Conservation (phyloP, 371 early-diverging fungal genomes). For the Fennellomyces sp. region DNA sequence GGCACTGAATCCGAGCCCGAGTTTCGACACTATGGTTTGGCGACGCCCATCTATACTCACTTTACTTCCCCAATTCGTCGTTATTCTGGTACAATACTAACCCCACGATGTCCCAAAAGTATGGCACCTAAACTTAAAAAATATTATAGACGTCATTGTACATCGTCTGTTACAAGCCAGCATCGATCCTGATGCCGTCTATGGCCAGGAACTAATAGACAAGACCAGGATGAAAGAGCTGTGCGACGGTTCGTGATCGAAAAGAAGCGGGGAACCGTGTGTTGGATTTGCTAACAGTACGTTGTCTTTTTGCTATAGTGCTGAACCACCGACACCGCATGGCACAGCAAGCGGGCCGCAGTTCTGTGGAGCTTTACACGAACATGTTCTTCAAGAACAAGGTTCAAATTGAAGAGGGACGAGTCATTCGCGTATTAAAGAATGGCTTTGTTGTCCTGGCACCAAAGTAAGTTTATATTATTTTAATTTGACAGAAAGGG, state of each 20-base stretch:
- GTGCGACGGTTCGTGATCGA: slow-evolving; percentile 82
- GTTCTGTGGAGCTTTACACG: slow-evolving; percentile 94
- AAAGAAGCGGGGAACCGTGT: too few species aligned
- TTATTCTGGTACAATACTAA: slow-evolving; percentile 72
- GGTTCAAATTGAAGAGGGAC: slow-evolving; percentile 81
- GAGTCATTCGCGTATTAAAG: slow-evolving; percentile 88
- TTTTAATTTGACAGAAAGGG: slow-evolving; percentile 10
- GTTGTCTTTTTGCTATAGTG: slow-evolving; percentile 37
- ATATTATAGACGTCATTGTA: slow-evolving; percentile 84
- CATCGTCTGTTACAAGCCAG: slow-evolving; percentile 88
- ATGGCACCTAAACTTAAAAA: not conserved
- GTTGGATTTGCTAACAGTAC: not conserved
- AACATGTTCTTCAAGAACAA: slow-evolving; percentile 93
- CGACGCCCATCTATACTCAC: slow-evolving; percentile 88
- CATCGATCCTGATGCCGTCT: slow-evolving; percentile 63
- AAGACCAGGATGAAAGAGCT: slow-evolving; percentile 79
- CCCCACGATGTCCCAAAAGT: not conserved
- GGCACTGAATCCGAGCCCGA: slow-evolving; percentile 77
- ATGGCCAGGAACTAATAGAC: slow-evolving; percentile 79
- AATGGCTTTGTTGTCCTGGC: slow-evolving; percentile 93
- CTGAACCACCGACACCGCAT: slow-evolving; percentile 94
- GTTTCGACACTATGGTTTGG: slow-evolving; percentile 89
- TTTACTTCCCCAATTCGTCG: slow-evolving; percentile 97
- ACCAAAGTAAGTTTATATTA: slow-evolving; percentile 61
- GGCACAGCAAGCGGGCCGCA: slow-evolving; percentile 95